phyloP scores from a whole-genome alignment of 2,329 filamentous ascomycete genomes.

The Paecilomyces formosus region DNA sequence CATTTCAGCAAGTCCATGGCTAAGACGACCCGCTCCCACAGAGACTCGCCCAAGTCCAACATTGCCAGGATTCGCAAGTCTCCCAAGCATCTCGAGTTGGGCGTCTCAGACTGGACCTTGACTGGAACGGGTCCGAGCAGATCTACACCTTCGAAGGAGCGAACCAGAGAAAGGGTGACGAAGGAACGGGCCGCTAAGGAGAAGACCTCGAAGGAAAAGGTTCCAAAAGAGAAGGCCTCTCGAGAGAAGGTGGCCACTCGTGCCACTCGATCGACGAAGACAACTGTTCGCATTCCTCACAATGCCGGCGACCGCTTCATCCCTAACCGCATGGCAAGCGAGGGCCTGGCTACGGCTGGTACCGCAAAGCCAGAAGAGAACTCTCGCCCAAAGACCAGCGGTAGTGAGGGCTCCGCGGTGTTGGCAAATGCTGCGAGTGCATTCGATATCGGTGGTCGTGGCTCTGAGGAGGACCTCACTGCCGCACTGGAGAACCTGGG shows the following conservation, averaged over 20 bases:
- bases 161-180: slow-evolving; percentile 4
- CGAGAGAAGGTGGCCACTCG: slow-evolving; percentile 46
- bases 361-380: slow-evolving; percentile 79
- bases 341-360: slow-evolving; percentile 73
- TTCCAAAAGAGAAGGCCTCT: slow-evolving; percentile 25
- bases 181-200: neutral
- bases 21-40: slow-evolving; percentile 47
- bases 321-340: slow-evolving; percentile 84
- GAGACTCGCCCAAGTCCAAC: slow-evolving; percentile 93
- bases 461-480: slow-evolving; percentile 64
- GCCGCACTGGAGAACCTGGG: slow-evolving; percentile 73
- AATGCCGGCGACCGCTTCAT: slow-evolving; percentile 91
- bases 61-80: slow-evolving; percentile 63
- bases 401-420: slow-evolving; percentile 63
- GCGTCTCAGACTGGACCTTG: slow-evolving; percentile 86
- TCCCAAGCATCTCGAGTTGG: slow-evolving; percentile 80
- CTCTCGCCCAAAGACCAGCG: slow-evolving; percentile 65
- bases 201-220: neutral
- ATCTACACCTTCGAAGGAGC: slow-evolving; percentile 53
- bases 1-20: slow-evolving; percentile 64
- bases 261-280: slow-evolving; percentile 52
- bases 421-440: slow-evolving; percentile 66
- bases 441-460: slow-evolving; percentile 55
- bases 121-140: slow-evolving; percentile 65
- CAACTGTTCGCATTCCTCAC: slow-evolving; percentile 58